phyloP scores from a whole-genome alignment of 768 basidiomycete species.

The Epithele typhae region DNA sequence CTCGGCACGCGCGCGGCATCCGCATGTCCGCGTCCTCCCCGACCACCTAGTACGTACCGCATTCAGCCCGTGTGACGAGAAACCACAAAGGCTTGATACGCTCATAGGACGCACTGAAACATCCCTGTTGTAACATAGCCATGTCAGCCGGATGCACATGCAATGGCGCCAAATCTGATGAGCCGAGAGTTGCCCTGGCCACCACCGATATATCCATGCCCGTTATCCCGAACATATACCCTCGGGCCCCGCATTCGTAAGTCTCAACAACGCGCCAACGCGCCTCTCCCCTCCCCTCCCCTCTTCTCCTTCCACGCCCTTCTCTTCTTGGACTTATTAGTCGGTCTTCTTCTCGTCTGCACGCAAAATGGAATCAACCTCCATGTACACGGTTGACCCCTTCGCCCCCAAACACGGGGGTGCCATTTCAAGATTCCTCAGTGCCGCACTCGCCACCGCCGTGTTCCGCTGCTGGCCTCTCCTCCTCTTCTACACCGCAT shows the following conservation, averaged over 20 bases:
- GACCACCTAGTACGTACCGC: no score
- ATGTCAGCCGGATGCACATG: no score
- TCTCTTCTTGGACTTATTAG: constrained; percentile 2
- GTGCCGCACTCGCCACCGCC: constrained; percentile 35
- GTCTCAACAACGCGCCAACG: no score
- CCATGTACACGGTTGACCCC: constrained; percentile 19
- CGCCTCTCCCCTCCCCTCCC: neutral
- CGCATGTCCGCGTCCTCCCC: no score
- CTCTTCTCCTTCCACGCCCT: neutral
- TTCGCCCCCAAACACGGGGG: constrained; percentile 12
- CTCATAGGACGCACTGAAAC: no score
- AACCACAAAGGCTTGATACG: no score
- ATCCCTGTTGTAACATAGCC: no score
- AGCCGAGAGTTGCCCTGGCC: neutral
- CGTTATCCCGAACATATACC: no score
- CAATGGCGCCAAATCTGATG: no score
- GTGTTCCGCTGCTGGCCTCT: constrained; percentile 64
- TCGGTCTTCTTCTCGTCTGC: neutral
- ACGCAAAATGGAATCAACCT: constrained; percentile 13
- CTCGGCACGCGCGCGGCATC: no score
- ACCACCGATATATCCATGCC: neutral
- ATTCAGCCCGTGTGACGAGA: no score
- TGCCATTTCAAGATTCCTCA: constrained; percentile 12
- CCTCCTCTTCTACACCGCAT: constrained; percentile 57
- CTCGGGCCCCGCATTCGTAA: no score